Evolutionary conservation across 768 basidiomycete species (phyloP).

Genomic region (Termitomyces sp.): DNA sequence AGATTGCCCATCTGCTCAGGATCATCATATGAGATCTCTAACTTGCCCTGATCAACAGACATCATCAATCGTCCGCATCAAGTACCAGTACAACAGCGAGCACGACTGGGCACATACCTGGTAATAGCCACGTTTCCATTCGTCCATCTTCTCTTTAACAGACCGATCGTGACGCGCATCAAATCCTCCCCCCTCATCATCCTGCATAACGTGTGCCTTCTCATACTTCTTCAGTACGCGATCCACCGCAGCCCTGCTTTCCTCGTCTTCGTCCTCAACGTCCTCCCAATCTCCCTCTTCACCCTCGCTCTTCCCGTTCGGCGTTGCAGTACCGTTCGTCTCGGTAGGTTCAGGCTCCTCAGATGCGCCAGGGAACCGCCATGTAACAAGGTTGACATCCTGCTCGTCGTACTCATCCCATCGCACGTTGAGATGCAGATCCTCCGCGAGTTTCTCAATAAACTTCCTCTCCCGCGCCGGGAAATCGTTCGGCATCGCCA

Average conservation of each 20-base stretch:
- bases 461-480: slow-evolving; percentile 80
- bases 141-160: slow-evolving; percentile 80
- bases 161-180: slow-evolving; percentile 76
- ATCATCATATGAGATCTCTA: slow-evolving; percentile 76
- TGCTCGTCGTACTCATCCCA: slow-evolving; percentile 95
- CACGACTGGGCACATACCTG: slow-evolving; percentile 44
- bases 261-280: slow-evolving; percentile 60
- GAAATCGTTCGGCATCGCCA: slow-evolving; percentile 77
- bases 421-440: slow-evolving; percentile 73
- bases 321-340: slow-evolving; percentile 14
- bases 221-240: slow-evolving; percentile 87
- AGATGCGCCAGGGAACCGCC: slow-evolving; percentile 51
- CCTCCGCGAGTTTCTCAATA: slow-evolving; percentile 69
- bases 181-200: slow-evolving; percentile 70
- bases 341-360: slow-evolving; percentile 33
- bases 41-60: slow-evolving; percentile 61
- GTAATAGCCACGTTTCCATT: slow-evolving; percentile 93
- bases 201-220: slow-evolving; percentile 74
- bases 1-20: slow-evolving; percentile 68
- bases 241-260: slow-evolving; percentile 70
- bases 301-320: slow-evolving; percentile 26
- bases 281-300: slow-evolving; percentile 53
- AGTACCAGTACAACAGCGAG: background rate
- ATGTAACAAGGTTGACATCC: slow-evolving; percentile 74
- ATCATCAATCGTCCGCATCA: background rate